Base-by-base conservation (phyloP, 495 filamentous ascomycete genomes). In the Penicillium bovifimosum region DNA sequence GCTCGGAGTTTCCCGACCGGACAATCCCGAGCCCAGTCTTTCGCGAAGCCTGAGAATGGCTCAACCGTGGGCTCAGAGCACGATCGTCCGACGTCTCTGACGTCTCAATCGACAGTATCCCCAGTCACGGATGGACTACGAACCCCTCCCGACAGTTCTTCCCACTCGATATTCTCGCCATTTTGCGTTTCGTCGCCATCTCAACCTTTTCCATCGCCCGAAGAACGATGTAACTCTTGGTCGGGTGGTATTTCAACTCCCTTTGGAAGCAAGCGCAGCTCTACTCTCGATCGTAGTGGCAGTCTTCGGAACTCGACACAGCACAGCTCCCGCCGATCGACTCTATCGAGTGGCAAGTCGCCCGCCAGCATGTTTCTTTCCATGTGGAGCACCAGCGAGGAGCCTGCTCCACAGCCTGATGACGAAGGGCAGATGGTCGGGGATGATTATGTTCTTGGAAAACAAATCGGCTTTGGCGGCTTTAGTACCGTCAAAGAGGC, bases 341-440 rank as follows among this genome's bases (percentile, higher is more conserved):
- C 72, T 9, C 58, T 60, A 26, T 75, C 74, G 4, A 76, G 71
- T 14, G 69, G 72, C 52, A 78, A 77, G 46, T 78, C 76, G 55
- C 85, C 69, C 47, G 82, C 77, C 20, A 77, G 75, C 45, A 73
- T 76, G 48, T 86, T 84, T 45, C 68, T 86, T 16, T 82, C 79
- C 17, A 78, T 79, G 63, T 87, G 78, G 72, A 70, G 62, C 58
- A 71, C 57, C 29, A 52, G 40, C 10, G 76, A 76, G 24, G 71
- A 80, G 47, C 65, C 73, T 18, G 61, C 67, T 9, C 57, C 71
- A 5, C 64, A 73, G 28, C 84, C 84, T 1, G 86, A 90, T 57
- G 81, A 84, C 35, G 86, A 88, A 64, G 86, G 86, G 1, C 85
- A 89, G 63, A 83, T 85, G 64, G 80, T 90, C 33, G 86, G 86